These are phyloP conservation scores for Fusarium chuoi DNA, from an alignment of 2,329 filamentous ascomycete species.

Conservation along the genomic window DNA sequence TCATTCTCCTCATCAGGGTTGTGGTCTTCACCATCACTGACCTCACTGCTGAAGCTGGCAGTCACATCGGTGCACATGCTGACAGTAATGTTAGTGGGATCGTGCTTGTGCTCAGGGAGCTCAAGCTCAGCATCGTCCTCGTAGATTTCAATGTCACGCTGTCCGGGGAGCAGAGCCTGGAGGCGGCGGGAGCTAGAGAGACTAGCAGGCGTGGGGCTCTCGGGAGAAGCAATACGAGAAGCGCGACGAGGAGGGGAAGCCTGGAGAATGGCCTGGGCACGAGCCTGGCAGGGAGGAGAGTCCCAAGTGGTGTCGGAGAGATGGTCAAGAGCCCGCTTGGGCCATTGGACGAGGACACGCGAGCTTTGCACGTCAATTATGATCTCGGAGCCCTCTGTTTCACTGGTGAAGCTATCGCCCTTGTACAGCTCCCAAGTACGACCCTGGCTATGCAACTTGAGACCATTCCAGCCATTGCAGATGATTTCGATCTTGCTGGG, in stretches of 20 bases:
- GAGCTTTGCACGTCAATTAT: conserved; percentile 96
- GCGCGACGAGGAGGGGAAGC: conserved; percentile 68
- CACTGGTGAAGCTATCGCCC: conserved; percentile 88
- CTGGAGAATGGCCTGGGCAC: conserved; percentile 58
- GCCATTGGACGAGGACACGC: conserved; percentile 90
- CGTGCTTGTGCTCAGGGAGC: conserved; percentile 49
- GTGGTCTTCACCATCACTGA: conserved; percentile 68
- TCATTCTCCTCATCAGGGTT: conserved; percentile 95
- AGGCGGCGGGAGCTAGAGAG: conserved; percentile 56
- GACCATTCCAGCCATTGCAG: conserved; percentile 95
- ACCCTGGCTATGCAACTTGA: conserved; percentile 91
- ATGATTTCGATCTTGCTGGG: conserved; percentile 85
- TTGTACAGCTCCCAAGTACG: conserved; percentile 87
- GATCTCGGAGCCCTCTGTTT: conserved; percentile 87
- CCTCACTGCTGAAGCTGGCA: conserved; percentile 67
- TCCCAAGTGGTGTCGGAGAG: conserved; percentile 79
- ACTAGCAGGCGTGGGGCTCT: conserved; percentile 69
- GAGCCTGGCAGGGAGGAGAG: conserved; percentile 59
- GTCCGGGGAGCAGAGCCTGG: conserved; percentile 56
- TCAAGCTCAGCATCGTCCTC: conserved; percentile 76
- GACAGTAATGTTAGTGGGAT: conserved; percentile 45
- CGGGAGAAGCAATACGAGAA: conserved; percentile 75
- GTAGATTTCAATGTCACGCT: conserved; percentile 72
- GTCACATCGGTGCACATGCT: conserved; percentile 63
- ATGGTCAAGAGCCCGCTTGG: conserved; percentile 65